Base-by-base conservation (phyloP, 805 yeast genomes). In the Cyberlindnera xishuangbannaensis region DNA sequence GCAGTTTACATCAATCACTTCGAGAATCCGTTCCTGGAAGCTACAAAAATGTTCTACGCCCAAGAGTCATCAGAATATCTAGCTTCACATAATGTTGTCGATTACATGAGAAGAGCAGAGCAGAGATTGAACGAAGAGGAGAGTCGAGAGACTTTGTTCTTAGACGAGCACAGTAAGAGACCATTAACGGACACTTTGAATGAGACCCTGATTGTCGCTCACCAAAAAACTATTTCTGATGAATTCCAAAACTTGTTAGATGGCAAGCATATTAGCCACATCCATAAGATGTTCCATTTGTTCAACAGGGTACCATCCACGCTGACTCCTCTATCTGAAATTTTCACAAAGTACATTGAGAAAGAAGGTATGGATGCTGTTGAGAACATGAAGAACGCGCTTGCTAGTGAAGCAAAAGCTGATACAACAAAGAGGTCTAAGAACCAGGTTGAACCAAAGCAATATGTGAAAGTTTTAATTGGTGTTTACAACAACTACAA, bases 41-140 rank as follows among this genome's bases (percentile, higher is more conserved):
- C 75, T 33, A 81, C 92, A 2, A 70, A 65, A 36, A 72, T 68
- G 24, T 85, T 78, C 54, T 86, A 84, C 59, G 62, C 66, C 15
- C 65, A 65, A 27, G 96, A 87, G 58, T 77, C 92, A 25, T 61
- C 64, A 13, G 68, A 67, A 27, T 87, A 78, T 54, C 65, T 92
- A 39, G 60, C 70, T 4, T 72, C 74, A 19, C 83, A 87, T 56
- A 82, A 86, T 44, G 90, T 90, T 30, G 90, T 88, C 16, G 95
- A 86, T 51, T 92, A 92, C 62, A 78, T 92, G 73, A 76, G 73
- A 40, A 84, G 81, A 56, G 95, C 95, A 25, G 87, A 83, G 47
- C 70, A 73, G 33, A 71, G 97, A 41, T 73, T 94, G 31, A 73
- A 72, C 24, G 95, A 87, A 55, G 98, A 92, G 60, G 76, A 82